Base-by-base conservation (phyloP, 257 asterid genomes). In the Apocynum venetum region DNA sequence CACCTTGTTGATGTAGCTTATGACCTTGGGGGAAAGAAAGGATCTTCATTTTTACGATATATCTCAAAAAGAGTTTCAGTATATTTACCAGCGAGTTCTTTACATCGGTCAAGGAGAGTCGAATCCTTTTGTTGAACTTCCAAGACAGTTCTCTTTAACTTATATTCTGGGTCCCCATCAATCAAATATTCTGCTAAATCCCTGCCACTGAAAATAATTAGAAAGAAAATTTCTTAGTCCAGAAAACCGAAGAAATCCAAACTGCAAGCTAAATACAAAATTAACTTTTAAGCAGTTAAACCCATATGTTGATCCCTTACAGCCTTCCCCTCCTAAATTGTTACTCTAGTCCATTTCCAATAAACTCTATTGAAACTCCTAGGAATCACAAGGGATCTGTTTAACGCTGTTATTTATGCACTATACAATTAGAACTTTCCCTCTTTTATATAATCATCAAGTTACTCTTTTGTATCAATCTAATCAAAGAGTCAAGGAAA, bases 41-140 rank as follows among this genome's bases (percentile, higher is more conserved):
- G 64, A 72, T 72, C 76, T 40, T 71, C 75, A 2, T 40, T 56
- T 12, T 72, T 51, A 12, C 76, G 8, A 51, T 72, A 72, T 11
- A 72, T 72, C 44, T 72, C 76, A 36, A 72, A 72, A 38, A 52
- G 64, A 9, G 12, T 72, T 6, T 72, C n/a, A 11, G 6, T 2
- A 36, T 52, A 72, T 9, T 35, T 2, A 36, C 15, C 1, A 6
- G 76, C 76, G 36, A 71, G 75, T 2, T 47, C 44, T 71, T 36
- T 71, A 48, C 75, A 71, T 15, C 19, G 53, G 15, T 31, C 11
- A 7, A 71, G 75, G 35, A 25, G 35, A 38, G 7, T 4, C 1
- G 49, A 36, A 52, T 38, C 6, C 38, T 76, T 38, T 49, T 8
- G 19, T 40, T 48, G 40, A 8, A 76, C 51, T 69, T 65, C 74